These are phyloP conservation scores for Populus nigra DNA, from an alignment of 345 rosid genomes.

Conservation along the genomic window DNA sequence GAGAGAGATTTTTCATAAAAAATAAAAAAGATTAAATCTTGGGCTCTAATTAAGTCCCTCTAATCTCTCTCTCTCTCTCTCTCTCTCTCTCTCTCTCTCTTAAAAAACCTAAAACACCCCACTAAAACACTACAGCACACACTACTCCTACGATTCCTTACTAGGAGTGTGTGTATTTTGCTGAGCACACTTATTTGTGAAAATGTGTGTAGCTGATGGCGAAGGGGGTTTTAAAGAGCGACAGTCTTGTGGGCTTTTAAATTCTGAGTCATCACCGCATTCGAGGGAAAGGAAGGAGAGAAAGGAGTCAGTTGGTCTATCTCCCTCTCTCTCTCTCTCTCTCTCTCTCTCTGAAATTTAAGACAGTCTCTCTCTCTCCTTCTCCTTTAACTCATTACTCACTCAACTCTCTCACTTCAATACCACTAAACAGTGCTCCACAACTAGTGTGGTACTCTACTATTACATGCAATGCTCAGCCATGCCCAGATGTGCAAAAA, in stretches of 20 bases:
- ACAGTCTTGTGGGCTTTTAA: not conserved
- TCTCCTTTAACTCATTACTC: not conserved
- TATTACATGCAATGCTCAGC: not conserved
- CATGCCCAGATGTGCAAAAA: not conserved
- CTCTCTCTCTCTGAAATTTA: not conserved
- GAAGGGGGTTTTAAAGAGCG: not conserved
- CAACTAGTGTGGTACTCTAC: too few relatives aligned
- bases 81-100: not conserved
- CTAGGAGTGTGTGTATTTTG: not conserved
- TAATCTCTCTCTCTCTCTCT: not conserved
- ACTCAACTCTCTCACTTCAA: not conserved
- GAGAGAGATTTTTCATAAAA: not conserved
- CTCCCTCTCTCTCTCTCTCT: not conserved
- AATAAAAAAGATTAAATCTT: not conserved
- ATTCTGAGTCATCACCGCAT: conserved; percentile 10
- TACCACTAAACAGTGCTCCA: too few relatives aligned
- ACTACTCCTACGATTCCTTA: not conserved
- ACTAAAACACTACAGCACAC: not conserved
- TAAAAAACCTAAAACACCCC: not conserved
- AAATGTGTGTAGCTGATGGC: conserved; percentile 7
- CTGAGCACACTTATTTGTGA: not conserved
- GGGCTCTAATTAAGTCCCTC: conserved; percentile 5
- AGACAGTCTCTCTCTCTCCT: not conserved
- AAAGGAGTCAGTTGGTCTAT: too few relatives aligned
- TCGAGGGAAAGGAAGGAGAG: conserved; percentile 5